Evolutionary conservation across 768 basidiomycete genomes (phyloP).

Genomic region (Amyloporia xantha): DNA sequence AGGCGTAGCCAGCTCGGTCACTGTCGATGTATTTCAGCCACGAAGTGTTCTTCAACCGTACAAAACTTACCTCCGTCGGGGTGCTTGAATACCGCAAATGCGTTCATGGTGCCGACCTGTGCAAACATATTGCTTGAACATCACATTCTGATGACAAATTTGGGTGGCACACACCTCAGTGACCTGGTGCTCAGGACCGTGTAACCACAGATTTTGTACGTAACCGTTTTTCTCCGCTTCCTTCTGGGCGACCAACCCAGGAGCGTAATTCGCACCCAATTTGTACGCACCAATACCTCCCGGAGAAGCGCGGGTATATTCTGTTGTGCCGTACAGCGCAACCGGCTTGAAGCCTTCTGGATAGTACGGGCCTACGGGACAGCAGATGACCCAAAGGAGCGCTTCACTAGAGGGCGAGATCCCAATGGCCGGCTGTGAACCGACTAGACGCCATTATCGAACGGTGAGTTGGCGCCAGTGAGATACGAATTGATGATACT

Average conservation of each 20-base stretch:
- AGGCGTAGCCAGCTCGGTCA: slow-evolving; percentile 56
- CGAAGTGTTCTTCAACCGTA: no score
- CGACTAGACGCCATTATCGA: slow-evolving; percentile 47
- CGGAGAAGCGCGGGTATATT: slow-evolving; percentile 41
- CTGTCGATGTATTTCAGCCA: slow-evolving; percentile 25
- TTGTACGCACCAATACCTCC: slow-evolving; percentile 80
- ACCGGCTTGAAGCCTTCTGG: slow-evolving; percentile 87
- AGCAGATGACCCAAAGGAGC: slow-evolving; percentile 56
- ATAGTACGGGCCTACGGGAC: slow-evolving; percentile 73
- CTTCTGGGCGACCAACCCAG: slow-evolving; percentile 80
- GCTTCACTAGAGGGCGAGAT: slow-evolving; percentile 51
- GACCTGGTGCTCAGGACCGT: slow-evolving; percentile 51
- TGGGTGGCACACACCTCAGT: slow-evolving; percentile 33
- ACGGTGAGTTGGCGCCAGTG: neutral
- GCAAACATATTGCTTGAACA: neutral
- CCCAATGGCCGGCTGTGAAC: slow-evolving; percentile 52
- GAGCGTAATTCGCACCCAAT: slow-evolving; percentile 84
- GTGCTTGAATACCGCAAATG: slow-evolving; percentile 74
- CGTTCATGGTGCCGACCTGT: slow-evolving; percentile 86
- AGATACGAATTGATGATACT: slow-evolving; percentile 11
- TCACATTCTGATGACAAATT: neutral
- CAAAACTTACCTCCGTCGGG: slow-evolving; percentile 55
- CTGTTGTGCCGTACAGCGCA: slow-evolving; percentile 62
- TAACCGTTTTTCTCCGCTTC: slow-evolving; percentile 72
- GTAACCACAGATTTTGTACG: slow-evolving; percentile 85